phyloP scores from a whole-genome alignment of 345 rosid genomes.

The Melastoma malabathricum region DNA sequence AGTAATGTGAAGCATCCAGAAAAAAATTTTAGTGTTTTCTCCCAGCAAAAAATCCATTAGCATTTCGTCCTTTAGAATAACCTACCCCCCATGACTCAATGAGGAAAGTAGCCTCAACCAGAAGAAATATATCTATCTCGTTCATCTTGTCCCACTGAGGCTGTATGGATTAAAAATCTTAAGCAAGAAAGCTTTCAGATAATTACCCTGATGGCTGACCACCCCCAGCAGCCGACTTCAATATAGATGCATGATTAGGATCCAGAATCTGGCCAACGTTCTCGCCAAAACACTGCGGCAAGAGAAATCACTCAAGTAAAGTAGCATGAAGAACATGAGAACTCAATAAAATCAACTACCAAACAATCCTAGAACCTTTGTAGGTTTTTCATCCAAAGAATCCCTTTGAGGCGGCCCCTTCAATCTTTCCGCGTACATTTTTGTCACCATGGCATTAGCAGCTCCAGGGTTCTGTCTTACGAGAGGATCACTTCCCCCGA shows the following conservation, averaged over 20 bases:
- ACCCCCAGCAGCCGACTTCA: constrained; percentile 66
- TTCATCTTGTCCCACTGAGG: too few species aligned
- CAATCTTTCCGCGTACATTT: constrained; percentile 79
- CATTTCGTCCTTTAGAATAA: too few species aligned
- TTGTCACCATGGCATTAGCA: constrained; percentile 72
- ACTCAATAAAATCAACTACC: constrained; percentile 1
- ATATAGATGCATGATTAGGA: constrained; percentile 69
- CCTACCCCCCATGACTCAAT: too few species aligned
- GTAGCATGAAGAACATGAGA: background rate
- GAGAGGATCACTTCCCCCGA: constrained; percentile 63
- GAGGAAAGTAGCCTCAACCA: too few species aligned
- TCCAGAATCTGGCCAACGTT: constrained; percentile 83
- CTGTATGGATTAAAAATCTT: background rate
- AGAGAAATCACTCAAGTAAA: background rate
- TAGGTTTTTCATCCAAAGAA: constrained; percentile 65
- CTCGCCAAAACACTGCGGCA: constrained; percentile 74
- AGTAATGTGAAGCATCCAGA: too few species aligned
- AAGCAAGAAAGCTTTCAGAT: constrained; percentile 9
- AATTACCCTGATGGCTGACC: constrained; percentile 86
- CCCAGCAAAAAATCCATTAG: too few species aligned
- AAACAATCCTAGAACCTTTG: constrained; percentile 45
- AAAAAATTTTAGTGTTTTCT: too few species aligned
- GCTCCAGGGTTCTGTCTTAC: constrained; percentile 67
- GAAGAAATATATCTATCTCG: too few species aligned
- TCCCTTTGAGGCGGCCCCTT: constrained; percentile 80